A percentile compares a stretch with the other conserved stretches of the same genome.
Conservation (phyloP, 768 basidiomycete species). For the Clavaria fumosa region DNA sequence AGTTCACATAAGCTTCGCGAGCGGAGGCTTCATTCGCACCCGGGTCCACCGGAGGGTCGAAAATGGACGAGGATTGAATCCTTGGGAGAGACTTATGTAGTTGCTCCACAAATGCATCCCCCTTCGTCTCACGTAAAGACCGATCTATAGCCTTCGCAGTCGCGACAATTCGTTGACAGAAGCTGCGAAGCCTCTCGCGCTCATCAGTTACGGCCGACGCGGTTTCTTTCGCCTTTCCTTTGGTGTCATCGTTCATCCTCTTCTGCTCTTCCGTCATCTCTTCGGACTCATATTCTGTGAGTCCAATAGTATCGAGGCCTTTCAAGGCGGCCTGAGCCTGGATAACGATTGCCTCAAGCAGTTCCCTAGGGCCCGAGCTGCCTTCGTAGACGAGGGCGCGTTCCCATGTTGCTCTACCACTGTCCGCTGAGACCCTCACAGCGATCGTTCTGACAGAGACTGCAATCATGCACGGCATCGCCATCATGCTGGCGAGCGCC, state of each 20-base stretch:
- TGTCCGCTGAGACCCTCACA: slow-evolving; percentile 31
- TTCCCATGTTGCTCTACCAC: slow-evolving; percentile 47
- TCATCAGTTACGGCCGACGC: slow-evolving; percentile 41
- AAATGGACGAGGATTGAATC: slow-evolving; percentile 37
- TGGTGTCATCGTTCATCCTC: slow-evolving; percentile 55
- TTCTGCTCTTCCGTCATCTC: slow-evolving; percentile 85
- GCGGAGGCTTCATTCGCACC: slow-evolving; percentile 53
- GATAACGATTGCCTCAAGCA: slow-evolving; percentile 81
- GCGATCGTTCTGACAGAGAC: slow-evolving; percentile 50
- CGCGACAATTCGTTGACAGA: slow-evolving; percentile 74
- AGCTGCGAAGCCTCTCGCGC: slow-evolving; percentile 59
- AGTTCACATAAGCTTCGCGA: slow-evolving; percentile 59
- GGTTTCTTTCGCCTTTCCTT: slow-evolving; percentile 52
- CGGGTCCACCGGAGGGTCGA: slow-evolving; percentile 28
- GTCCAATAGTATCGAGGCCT: slow-evolving; percentile 55
- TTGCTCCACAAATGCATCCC: slow-evolving; percentile 69
- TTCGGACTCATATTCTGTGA: slow-evolving; percentile 28
- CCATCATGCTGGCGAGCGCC: slow-evolving; percentile 88
- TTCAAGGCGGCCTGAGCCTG: slow-evolving; percentile 89
- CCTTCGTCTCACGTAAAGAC: slow-evolving; percentile 80
- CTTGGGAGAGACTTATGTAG: slow-evolving; percentile 65
- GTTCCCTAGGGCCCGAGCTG: slow-evolving; percentile 77
- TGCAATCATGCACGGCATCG: slow-evolving; percentile 90
- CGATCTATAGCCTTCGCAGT: slow-evolving; percentile 80
- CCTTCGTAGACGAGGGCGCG: slow-evolving; percentile 83